phyloP scores from a whole-genome alignment of 2,329 filamentous ascomycete genomes.

The Bipolaris zeicola region DNA sequence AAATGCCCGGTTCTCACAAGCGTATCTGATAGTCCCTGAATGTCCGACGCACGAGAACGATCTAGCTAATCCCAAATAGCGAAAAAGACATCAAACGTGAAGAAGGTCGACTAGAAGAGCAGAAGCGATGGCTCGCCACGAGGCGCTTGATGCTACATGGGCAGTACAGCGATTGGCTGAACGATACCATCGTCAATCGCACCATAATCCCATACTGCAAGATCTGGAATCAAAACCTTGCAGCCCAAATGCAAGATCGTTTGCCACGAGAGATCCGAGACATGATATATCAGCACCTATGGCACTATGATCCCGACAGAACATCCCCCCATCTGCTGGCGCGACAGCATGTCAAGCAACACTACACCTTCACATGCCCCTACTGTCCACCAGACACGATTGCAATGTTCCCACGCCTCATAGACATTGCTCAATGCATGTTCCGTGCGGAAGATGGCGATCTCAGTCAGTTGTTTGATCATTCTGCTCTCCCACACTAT shows the following conservation, averaged over 20 bases:
- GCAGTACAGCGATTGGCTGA: constrained; percentile 5
- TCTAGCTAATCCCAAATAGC: not conserved
- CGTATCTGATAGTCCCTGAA: not conserved
- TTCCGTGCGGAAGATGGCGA: not conserved
- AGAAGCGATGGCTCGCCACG: constrained; percentile 4
- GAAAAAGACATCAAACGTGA: not conserved
- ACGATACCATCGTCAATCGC: not conserved
- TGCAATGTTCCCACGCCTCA: not conserved
- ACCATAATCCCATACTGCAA: constrained; percentile 7
- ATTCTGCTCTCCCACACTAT: not conserved
- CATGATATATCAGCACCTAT: constrained; percentile 6
- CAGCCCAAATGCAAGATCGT: not conserved
- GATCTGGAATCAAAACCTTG: constrained; percentile 4
- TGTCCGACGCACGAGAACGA: not conserved
- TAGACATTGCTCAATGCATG: not conserved
- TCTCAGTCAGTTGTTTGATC: not conserved
- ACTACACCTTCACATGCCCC: not conserved
- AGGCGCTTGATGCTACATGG: constrained; percentile 5
- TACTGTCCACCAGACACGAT: not conserved
- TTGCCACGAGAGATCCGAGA: constrained; percentile 5
- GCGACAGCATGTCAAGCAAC: not conserved
- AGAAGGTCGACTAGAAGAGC: not conserved
- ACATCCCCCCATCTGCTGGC: not conserved
- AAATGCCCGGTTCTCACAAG: not conserved
- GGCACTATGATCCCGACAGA: not conserved